Percentiles rank a stretch among this genome's conserved stretches.
Evolutionary conservation across 108 stramenopile genomes (phyloP).

Genomic region (Nitzschia palea): DNA sequence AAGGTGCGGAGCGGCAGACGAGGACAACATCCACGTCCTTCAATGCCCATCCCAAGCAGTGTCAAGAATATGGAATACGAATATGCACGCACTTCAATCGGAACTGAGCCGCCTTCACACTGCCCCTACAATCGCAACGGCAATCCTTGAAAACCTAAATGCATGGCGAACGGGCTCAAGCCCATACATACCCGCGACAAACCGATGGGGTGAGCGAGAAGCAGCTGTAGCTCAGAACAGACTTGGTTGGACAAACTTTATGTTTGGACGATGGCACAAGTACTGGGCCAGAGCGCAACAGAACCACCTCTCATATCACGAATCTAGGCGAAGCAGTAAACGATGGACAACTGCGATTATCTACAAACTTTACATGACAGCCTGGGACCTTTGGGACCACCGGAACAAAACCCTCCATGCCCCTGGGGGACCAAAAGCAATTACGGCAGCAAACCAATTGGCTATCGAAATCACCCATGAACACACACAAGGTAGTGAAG

Average conservation of each 20-base stretch:
- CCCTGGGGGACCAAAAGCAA: neutral
- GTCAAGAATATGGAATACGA: neutral
- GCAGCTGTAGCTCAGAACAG: neutral
- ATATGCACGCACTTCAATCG: neutral
- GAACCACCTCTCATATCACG: neutral
- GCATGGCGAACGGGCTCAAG: too few relatives aligned
- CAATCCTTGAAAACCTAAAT: neutral
- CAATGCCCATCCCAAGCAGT: neutral
- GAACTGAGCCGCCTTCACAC: neutral
- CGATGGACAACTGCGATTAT: neutral
- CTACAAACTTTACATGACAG: neutral
- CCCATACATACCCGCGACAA: neutral
- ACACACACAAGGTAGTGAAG: too few relatives aligned
- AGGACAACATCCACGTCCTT: neutral
- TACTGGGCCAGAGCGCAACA: neutral
- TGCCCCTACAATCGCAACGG: neutral
- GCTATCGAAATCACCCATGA: too few relatives aligned
- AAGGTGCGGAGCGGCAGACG: neutral
- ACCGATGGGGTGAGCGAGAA: neutral
- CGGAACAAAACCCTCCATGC: neutral
- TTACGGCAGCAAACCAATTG: too few relatives aligned
- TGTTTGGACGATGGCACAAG: neutral
- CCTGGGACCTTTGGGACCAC: too few relatives aligned
- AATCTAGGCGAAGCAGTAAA: neutral
- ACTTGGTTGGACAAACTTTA: slow-evolving; percentile 1